Conservation (phyloP, 2,329 filamentous ascomycete species). For the Calycina herbarum region DNA sequence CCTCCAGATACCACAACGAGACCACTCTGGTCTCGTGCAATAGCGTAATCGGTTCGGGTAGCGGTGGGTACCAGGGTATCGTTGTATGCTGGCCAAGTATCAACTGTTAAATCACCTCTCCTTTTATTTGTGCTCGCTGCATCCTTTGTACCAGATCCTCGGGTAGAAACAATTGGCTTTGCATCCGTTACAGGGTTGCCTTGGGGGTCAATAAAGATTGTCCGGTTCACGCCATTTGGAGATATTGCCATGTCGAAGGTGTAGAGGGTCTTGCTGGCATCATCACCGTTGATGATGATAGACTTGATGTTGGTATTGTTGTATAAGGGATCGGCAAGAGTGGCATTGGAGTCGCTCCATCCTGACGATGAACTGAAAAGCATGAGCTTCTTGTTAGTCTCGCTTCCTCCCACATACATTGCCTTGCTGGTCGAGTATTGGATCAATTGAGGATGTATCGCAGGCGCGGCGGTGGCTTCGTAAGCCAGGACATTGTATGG, state of each 20-base stretch:
- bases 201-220: slow-evolving; percentile 62
- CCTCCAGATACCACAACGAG: slow-evolving; percentile 80
- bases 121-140: slow-evolving; percentile 9
- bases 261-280: slow-evolving; percentile 76
- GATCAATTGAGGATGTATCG: slow-evolving; percentile 69
- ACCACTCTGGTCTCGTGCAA: slow-evolving; percentile 65
- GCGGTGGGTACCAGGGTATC: slow-evolving; percentile 65
- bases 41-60: slow-evolving; percentile 66
- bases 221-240: slow-evolving; percentile 73
- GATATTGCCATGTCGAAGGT: slow-evolving; percentile 73
- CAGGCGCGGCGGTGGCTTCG: slow-evolving; percentile 59
- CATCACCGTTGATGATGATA: slow-evolving; percentile 67
- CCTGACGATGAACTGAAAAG: slow-evolving; percentile 63
- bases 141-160: slow-evolving; percentile 11
- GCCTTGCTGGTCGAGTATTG: slow-evolving; percentile 71
- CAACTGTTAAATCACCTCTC: slow-evolving; percentile 53
- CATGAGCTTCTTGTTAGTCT: slow-evolving; percentile 67
- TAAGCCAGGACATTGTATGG: slow-evolving; percentile 65
- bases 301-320: slow-evolving; percentile 61
- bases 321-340: slow-evolving; percentile 59
- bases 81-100: slow-evolving; percentile 79
- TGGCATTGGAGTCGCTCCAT: slow-evolving; percentile 69
- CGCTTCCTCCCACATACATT: slow-evolving; percentile 72
- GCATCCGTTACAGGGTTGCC: slow-evolving; percentile 55
- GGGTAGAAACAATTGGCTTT: slow-evolving; percentile 39